Evolutionary conservation across 2,329 filamentous ascomycete species (phyloP), one percentile per base, ranked within the genome.

Genomic region (Gnomoniopsis sp.): DNA sequence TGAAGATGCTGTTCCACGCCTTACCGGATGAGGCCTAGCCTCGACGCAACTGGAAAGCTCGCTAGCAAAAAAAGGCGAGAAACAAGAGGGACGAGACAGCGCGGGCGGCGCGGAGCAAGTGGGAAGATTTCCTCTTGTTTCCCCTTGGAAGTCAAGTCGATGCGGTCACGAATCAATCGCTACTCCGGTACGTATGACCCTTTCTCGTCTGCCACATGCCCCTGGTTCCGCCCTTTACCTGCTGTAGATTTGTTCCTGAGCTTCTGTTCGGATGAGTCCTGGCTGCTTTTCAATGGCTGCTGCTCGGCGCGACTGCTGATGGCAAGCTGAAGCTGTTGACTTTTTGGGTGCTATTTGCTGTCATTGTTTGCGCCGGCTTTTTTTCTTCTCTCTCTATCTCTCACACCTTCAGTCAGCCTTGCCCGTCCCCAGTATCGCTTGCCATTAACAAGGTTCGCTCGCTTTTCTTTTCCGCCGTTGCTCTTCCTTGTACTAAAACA

Each of bases 181-280:
- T 52, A 22, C 33, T 49, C 49, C 50, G 58, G 58, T 57, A 60
- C 53, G 58, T 60, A 60, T 56, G 58, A 60, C 58, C 53, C 58
- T 60, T 56, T 55, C 43, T 52, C 49, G 48, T 56, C 53, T 57
- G 53, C 53, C 53, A 53, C 58, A 60, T 53, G 47, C 49, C 53
- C 53, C 46, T 56, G 53, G 55, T 50, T 56, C 55, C 26, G 49
- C 44, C 6, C 47, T 47, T 34, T 44, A 33, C 53, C 54, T 50
- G 46, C 55, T 54, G 55, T 58, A 50, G 43, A 49, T 43, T 50
- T 50, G 57, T 50, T 54, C 50, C 50, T 54, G 55, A 52, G 50
- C 55, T 48, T 53, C 44, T 23, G 22, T 58, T 49, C 52, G 26
- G 50, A 54, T 58, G 50, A 17, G 46, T 47, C 36, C 49, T 33